Evolutionary conservation across 2,329 filamentous ascomycete genomes (phyloP), one percentile per base, ranked within the genome.

Genomic region (Colletotrichum sp.): DNA sequence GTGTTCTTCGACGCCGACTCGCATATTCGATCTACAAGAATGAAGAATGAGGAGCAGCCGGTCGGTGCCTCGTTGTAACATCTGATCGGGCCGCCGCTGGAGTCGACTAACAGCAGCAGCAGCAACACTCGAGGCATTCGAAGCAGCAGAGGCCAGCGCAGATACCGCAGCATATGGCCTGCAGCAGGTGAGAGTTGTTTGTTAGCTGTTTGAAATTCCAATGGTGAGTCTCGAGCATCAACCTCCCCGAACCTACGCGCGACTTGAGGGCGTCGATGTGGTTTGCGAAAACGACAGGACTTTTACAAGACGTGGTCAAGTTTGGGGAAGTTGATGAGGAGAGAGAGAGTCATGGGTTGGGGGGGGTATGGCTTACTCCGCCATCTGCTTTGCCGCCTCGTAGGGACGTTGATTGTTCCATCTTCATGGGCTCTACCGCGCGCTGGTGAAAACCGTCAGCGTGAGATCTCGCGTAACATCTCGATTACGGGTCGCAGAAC

Each of bases 131-230:
- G 65, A 77, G 74, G 72, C 78, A 85, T 78, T 86, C 84, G 71
- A 85, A 86, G 78, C 85, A 86, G 78, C 83, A 84, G 6, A 86
- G 80, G 27, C 85, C 84, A 8, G 84, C 84, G 72, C 84, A 86
- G 67, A 86, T 80, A 32, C 85, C 85, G 71, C 84, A 86, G 80
- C 84, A 86, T 64, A 86, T 78, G 16, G 84, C 85, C 85, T 86
- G 71, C 30, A 36, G 19, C 19, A 63, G 22, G 36, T 16, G 44
- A 59, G 57, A 13, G 12, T 59, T 11, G 13, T 60, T 61, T 2
- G 34, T 78, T 59, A 78, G 76, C 61, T 64, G n/a, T 57, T 25
- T 11, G 34, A 44, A 28, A 55, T 27, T 44, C n/a, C 30, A n/a
- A n/a, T 7, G 28, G 8, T 34, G 60, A 27, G 32, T 52, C 71